Evolutionary conservation across 2,329 filamentous ascomycete genomes (phyloP), one percentile per base, ranked within the genome.

Genomic region (Aspergillus eucalypticola): DNA sequence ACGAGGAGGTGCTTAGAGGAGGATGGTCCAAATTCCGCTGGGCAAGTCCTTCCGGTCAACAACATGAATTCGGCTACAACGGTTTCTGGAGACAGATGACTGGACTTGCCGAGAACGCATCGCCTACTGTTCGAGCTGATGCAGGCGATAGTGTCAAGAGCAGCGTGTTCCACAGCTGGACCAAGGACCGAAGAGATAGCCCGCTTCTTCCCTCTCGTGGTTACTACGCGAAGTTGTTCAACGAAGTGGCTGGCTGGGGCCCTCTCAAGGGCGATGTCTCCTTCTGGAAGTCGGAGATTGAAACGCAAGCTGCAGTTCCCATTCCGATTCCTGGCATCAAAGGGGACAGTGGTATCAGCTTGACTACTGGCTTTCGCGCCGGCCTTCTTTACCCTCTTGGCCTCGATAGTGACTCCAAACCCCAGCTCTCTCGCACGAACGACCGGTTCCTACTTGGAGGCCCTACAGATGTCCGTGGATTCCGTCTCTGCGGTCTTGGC

Each of bases 401-500:
- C 1, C 79, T 90, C 7, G 86, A 86, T 6, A 79, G 79, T 46
- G 72, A 67, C 53, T 82, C 55, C 70, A 79, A 80, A 19, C 84
- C 88, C 0, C 81, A 84, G 23, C 86, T 89, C 4, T 96, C 91
- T 66, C 87, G 91, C 29, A 85, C 98, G 70, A 97, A 96, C 73
- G 95, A 99, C 75, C 91, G 95, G 48, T 99, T 99, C 80, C 88
- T 92, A 71, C 90, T 99, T 32, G 95, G 95, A 46, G 95, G 95
- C 0, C 94, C 95, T 3, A 96, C 92, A 3, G 94, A 96, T 72
- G 91, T 99, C 13, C 90, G 95, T 58, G 95, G 95, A 2, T 99
- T 99, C 83, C 88, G 92, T 60, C 85, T 96, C 21, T 90, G 89
- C 19, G 95, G 95, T 1, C 83, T 99, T 5, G 95, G 95, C 8